phyloP scores from a whole-genome alignment of 441 rosid genomes.

The Manihot esculenta region DNA sequence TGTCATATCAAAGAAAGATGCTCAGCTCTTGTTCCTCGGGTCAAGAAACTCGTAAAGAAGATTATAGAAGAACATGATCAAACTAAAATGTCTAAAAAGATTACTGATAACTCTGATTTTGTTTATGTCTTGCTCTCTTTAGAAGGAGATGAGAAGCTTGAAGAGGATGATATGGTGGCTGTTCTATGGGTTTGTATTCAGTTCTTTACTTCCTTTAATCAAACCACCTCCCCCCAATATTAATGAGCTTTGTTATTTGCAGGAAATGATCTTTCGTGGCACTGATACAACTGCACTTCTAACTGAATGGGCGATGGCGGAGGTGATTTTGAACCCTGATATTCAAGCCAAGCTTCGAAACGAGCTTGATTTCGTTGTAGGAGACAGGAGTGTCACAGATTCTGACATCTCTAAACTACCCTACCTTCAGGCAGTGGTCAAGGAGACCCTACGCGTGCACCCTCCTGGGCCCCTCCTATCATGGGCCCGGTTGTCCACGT shows the following conservation, averaged over 20 bases:
- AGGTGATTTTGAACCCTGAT: conserved; percentile 36
- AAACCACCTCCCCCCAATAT: too few species aligned
- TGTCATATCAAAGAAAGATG: conserved; percentile 33
- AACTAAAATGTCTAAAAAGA: conserved; percentile 6
- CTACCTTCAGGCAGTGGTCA: conserved; percentile 39
- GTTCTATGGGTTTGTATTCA: conserved; percentile 38
- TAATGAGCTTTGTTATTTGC: background rate
- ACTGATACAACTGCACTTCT: conserved; percentile 46
- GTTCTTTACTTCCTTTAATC: too few species aligned
- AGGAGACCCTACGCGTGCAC: conserved; percentile 44
- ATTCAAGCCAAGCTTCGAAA: conserved; percentile 27
- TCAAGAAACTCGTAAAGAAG: conserved; percentile 30
- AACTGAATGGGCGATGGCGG: conserved; percentile 49
- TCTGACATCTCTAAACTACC: conserved; percentile 31
- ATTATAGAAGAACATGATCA: conserved; percentile 37
- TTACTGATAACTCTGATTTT: conserved; percentile 32
- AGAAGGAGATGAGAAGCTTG: conserved; percentile 37
- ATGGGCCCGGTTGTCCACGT: conserved; percentile 44
- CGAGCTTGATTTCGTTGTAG: conserved; percentile 23
- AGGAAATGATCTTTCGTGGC: conserved; percentile 55
- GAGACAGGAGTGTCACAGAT: conserved; percentile 22
- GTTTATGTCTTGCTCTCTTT: conserved; percentile 44
- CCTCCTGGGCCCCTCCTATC: conserved; percentile 52
- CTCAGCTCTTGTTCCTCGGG: conserved; percentile 36
- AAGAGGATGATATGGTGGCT: conserved; percentile 40